Conservation (phyloP, 805 yeast species). For the Candida berthetii region DNA sequence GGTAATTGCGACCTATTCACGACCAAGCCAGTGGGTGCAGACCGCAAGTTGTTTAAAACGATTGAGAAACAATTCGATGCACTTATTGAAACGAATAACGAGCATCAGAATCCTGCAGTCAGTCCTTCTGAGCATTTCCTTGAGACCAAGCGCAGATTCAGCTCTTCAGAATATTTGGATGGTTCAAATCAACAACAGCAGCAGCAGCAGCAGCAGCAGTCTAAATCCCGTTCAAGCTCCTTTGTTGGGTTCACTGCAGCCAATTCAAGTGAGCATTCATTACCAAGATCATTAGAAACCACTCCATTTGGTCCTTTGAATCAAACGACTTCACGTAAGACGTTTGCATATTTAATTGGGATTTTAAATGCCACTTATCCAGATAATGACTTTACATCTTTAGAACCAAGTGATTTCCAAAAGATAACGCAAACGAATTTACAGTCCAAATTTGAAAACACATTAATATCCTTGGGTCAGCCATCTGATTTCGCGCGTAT, state of each 20-base stretch:
- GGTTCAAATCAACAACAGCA: conserved; percentile 14
- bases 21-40: conserved; percentile 89
- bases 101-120: conserved; percentile 4
- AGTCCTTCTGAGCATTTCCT: conserved; percentile 26
- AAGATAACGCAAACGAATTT: conserved; percentile 43
- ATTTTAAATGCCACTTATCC: conserved; percentile 91
- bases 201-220: too few relatives aligned
- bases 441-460: conserved; percentile 67
- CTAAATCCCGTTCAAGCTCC: neutral
- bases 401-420: conserved; percentile 73
- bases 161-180: conserved; percentile 5
- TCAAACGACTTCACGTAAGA: conserved; percentile 77
- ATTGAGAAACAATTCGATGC: conserved; percentile 75
- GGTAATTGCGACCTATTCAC: conserved; percentile 94
- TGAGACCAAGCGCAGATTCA: conserved; percentile 34
- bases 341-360: conserved; percentile 86
- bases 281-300: conserved; percentile 18
- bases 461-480: conserved; percentile 62
- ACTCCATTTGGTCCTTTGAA: conserved; percentile 92
- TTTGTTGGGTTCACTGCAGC: neutral
- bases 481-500: conserved; percentile 49
- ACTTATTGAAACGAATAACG: conserved; percentile 27
- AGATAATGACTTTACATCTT: conserved; percentile 86
- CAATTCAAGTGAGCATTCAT: neutral
- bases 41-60: conserved; percentile 80